Evolutionary conservation across 75 land plant species (phyloP), one percentile per base, ranked within the genome.

Genomic region (Cupressus sempervirens): DNA sequence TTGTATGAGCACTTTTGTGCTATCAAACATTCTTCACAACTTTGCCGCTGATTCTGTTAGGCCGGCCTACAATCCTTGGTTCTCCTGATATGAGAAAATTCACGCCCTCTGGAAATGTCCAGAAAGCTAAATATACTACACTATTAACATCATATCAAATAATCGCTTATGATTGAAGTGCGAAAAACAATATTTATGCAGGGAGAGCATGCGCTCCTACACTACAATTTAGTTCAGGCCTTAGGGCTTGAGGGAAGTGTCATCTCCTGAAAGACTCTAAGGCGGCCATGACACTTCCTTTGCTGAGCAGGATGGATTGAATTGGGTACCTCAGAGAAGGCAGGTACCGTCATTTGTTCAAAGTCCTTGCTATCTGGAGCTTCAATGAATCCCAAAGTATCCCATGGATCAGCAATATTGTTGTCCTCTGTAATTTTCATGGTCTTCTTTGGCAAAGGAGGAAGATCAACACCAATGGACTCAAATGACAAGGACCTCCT

Each of bases 241-340:
- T 84, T 89, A 13, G 93, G 93, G 86, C 93, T 91, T 82, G 88
- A 84, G 14, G 93, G 84, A 30, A 89, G 89, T 11, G 99, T 91
- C 54, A 97, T 97, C 67, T 95, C 97, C 65, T 91, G 90, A 82
- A 97, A 97, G 48, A 94, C 94, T 83, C 82, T 93, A 18, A 95
- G 89, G 86, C 99, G 87, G 83, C 93, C 88, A 76, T 90, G 89
- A 40, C 58, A 52, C 46, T 86, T 86, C 11, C 73, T 45, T 70
- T 88, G 81, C 35, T 11, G 54, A 18, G 81, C 56, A 26, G 81
- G 80, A 40, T 23, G 35, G 20, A 32, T 35, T 32, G 54, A 50
- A 52, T 50, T 53, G 9, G 83, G 0, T 30, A 62, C 62, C 56
- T 40, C 88, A 16, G 89, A 72, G 76, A 90, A 88, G 26, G 88